These are phyloP conservation scores for Solioccasus polychromus DNA, from an alignment of 768 basidiomycete species.

Conservation along the genomic window DNA sequence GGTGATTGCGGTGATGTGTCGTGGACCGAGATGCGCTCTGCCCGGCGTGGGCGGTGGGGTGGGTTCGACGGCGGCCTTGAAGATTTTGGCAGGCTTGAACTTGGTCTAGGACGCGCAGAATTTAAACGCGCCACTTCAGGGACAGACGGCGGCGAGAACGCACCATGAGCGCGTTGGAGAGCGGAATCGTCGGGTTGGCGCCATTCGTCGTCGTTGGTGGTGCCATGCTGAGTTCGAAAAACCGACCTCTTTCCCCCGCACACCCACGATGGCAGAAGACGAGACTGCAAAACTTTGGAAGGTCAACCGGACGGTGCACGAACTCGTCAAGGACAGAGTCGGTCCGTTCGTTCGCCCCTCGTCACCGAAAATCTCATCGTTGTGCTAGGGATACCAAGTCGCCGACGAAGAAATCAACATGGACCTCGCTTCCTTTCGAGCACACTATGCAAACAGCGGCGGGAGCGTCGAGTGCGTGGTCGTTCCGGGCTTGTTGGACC, in stretches of 20 bases:
- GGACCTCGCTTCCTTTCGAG: constrained; percentile 76
- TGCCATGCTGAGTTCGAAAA: constrained; percentile 63
- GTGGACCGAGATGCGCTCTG: constrained; percentile 42
- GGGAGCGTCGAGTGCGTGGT: constrained; percentile 81
- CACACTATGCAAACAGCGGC: constrained; percentile 64
- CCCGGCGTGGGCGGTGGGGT: constrained; percentile 47
- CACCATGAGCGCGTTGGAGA: constrained; percentile 55
- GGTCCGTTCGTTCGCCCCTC: constrained; percentile 11
- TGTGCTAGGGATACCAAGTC: constrained; percentile 81
- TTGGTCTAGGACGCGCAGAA: constrained; percentile 46
- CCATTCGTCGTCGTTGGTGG: constrained; percentile 39
- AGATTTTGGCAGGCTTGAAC: constrained; percentile 87
- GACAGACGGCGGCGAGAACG: constrained; percentile 1
- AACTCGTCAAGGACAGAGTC: constrained; percentile 94
- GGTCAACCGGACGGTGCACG: constrained; percentile 94
- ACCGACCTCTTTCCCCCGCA: constrained; percentile 26
- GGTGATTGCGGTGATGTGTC: constrained; percentile 81
- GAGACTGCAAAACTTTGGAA: constrained; percentile 92
- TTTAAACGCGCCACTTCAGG: background rate
- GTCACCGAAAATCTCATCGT: constrained; percentile 16
- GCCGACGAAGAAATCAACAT: constrained; percentile 93
- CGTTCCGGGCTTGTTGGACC: background rate
- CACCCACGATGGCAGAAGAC: constrained; percentile 63
- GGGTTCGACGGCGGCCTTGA: constrained; percentile 73
- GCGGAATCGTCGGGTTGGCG: constrained; percentile 34